Evolutionary conservation across 129 eudicot genomes (phyloP).

Genomic region (Flaveria linearis): DNA sequence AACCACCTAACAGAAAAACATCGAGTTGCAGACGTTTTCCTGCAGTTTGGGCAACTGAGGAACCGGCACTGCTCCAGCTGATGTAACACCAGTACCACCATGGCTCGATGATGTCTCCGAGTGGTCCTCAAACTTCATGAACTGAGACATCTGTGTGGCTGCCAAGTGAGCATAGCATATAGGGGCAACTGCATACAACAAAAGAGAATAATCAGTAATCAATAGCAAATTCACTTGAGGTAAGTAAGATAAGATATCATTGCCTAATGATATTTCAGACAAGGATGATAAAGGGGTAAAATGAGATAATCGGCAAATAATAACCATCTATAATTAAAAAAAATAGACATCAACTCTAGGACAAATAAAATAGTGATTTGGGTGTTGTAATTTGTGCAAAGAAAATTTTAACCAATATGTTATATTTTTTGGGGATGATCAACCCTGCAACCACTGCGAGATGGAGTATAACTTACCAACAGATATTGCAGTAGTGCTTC

Average conservation of each 20-base stretch:
- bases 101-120: constrained; percentile 71
- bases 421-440: background rate
- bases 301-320: no score
- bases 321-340: no score
- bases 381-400: background rate
- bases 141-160: constrained; percentile 70
- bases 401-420: background rate
- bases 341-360: no score
- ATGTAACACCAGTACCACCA: constrained; percentile 51
- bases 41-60: constrained; percentile 61
- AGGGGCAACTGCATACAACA: constrained; percentile 52
- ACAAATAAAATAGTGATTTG: no score
- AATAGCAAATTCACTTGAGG: background rate
- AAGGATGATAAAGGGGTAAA: no score
- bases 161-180: constrained; percentile 85
- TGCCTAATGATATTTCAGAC: no score
- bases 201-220: background rate
- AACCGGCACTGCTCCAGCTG: constrained; percentile 56
- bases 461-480: constrained; percentile 48
- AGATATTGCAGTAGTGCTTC: constrained; percentile 91
- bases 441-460: background rate
- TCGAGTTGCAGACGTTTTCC: constrained; percentile 50
- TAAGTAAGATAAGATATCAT: no score
- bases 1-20: constrained; percentile 66
- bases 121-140: constrained; percentile 67